These are phyloP conservation scores for Clarkia xantiana DNA, from an alignment of 345 rosid genomes.

Conservation along the genomic window DNA sequence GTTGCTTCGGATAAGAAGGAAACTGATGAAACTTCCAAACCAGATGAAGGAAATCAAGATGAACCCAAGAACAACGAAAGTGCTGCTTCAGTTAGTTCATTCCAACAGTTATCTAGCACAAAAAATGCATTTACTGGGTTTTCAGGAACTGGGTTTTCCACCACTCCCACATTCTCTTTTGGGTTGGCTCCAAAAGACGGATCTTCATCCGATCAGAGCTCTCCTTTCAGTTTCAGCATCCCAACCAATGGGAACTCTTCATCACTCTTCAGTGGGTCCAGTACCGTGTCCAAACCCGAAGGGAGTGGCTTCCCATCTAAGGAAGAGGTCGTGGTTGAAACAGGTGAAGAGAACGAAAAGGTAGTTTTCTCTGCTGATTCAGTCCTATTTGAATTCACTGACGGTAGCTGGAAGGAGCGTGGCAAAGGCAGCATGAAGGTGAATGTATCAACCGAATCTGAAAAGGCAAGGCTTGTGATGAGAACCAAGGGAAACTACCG, in stretches of 20 bases:
- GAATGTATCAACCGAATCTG: constrained; percentile 48
- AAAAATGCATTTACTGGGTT: constrained; percentile 93
- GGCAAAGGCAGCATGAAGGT: constrained; percentile 93
- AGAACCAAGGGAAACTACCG: constrained; percentile 86
- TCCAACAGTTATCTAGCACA: constrained; percentile 87
- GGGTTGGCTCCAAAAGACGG: constrained; percentile 42
- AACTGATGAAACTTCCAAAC: constrained; percentile 11
- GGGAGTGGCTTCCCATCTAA: constrained; percentile 44
- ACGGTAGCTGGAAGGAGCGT: constrained; percentile 89
- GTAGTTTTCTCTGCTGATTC: constrained; percentile 71
- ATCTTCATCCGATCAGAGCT: constrained; percentile 31
- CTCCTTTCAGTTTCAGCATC: constrained; percentile 40
- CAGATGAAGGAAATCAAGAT: constrained; percentile 3
- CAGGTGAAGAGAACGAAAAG: constrained; percentile 88
- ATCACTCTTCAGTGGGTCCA: constrained; percentile 40
- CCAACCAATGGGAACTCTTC: constrained; percentile 50
- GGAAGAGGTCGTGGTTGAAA: constrained; percentile 77
- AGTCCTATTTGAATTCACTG: constrained; percentile 51
- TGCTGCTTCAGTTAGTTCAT: constrained; percentile 43
- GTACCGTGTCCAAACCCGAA: constrained; percentile 45
- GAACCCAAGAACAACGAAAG: constrained; percentile 13
- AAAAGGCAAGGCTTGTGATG: constrained; percentile 70
- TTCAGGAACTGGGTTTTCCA: constrained; percentile 76
- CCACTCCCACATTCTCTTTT: constrained; percentile 44
- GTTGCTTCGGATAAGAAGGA: constrained; percentile 9